These are phyloP conservation scores for Sistotremastrum niveocremeum DNA, from an alignment of 768 basidiomycete species.

Conservation along the genomic window DNA sequence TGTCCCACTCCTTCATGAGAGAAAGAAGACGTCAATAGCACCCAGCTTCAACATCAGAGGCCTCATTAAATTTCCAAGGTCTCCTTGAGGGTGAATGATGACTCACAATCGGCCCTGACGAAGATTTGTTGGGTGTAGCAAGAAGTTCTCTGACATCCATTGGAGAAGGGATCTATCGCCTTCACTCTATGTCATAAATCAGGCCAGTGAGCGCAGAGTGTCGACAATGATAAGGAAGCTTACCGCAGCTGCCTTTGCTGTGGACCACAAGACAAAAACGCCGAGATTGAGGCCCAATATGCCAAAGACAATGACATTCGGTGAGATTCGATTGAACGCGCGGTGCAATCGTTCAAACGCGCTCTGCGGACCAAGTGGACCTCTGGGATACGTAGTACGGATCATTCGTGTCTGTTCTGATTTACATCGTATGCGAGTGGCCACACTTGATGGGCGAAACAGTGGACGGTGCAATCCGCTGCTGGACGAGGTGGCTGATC, in stretches of 20 bases:
- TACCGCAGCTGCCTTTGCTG: constrained; percentile 13
- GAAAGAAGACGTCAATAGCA: constrained; percentile 54
- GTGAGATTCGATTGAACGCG: constrained; percentile 39
- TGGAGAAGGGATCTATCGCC: constrained; percentile 24
- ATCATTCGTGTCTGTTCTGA: no score
- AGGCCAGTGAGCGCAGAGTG: constrained; percentile 1
- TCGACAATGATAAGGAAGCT: not conserved
- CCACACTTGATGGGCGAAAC: no score
- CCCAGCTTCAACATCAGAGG: constrained; percentile 45
- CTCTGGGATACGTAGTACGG: no score
- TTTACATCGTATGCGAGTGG: no score
- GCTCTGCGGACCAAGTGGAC: no score
- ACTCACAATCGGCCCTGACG: constrained; percentile 51
- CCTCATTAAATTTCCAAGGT: not conserved
- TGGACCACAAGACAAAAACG: constrained; percentile 49
- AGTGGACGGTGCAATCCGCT: no score
- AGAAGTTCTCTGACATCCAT: constrained; percentile 55
- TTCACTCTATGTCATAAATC: constrained; percentile 2
- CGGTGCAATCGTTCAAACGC: not conserved
- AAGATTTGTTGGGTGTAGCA: constrained; percentile 45
- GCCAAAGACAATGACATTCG: constrained; percentile 40
- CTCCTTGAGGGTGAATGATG: not conserved
- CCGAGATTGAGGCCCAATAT: constrained; percentile 51
- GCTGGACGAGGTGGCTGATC: no score
- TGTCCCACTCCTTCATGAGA: constrained; percentile 51